Evolutionary conservation across 164 flowering plant genomes (phyloP), one percentile per base, ranked within the genome.

Genomic region (Magnolia changhungtana): DNA sequence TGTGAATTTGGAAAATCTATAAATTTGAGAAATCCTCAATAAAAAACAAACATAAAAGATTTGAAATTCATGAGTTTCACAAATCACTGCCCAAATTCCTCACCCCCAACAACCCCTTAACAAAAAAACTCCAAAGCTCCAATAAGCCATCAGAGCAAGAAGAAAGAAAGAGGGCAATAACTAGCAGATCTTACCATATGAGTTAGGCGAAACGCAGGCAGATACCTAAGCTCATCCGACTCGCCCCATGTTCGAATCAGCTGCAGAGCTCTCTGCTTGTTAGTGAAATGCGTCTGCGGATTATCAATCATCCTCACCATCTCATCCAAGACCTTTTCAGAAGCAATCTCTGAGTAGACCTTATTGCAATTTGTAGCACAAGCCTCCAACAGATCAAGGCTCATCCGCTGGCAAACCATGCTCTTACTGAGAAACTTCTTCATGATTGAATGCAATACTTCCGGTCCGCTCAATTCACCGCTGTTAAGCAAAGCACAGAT

Each of bases 311-410:
- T 67, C 86, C 69, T 87, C 75, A 91, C 92, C 95, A 95, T 91
- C 80, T 95, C 97, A 59, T 95, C 98, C 88, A 95, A 77, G 67
- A 95, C 87, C 83, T 88, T 92, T 87, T 92, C 97, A 20, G 98
- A 92, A 16, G 97, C 98, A 59, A 95, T 86, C 80, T 88, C 94
- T 0, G 95, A 91, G 78, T 87, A 90, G 37, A 92, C 95, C 88
- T 92, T 93, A 78, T 95, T 95, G 71, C 98, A 95, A 75, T 92
- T 95, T 88, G 87, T 88, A 8, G 92, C 83, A 69, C 89, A 87
- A 27, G 89, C 79, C 82, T 95, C 98, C 80, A 95, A 74, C 78
- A 95, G 82, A 74, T 91, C 98, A 59, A 95, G 88, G 71, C 87
- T 80, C 76, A 92, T 79, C 72, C 84, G 80, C 75, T 89, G 96